phyloP scores from a whole-genome alignment of 2,329 filamentous ascomycete species.

The Pseudocercospora fuligena region DNA sequence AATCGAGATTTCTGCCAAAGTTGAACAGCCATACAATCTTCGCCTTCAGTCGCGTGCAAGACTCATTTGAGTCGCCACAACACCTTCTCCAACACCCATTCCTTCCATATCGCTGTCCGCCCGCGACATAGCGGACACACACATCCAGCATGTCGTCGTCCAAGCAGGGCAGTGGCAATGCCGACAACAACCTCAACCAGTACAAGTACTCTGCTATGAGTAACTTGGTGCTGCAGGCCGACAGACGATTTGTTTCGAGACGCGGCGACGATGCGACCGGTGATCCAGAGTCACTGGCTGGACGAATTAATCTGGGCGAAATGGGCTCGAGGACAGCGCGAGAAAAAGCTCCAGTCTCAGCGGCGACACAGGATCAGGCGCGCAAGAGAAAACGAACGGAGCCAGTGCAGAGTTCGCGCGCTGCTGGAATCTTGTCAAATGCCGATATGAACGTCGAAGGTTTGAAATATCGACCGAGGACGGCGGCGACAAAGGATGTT shows the following conservation, averaged over 20 bases:
- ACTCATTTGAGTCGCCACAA: constrained; percentile 6
- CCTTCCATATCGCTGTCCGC: neutral
- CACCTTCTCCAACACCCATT: constrained; percentile 1
- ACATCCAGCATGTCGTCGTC: constrained; percentile 37
- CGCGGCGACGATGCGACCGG: constrained; percentile 94
- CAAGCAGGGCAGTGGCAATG: constrained; percentile 38
- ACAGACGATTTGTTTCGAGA: constrained; percentile 91
- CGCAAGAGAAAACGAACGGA: constrained; percentile 82
- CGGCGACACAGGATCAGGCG: constrained; percentile 63
- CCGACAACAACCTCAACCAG: constrained; percentile 43
- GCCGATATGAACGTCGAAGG: constrained; percentile 88
- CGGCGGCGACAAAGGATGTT: constrained; percentile 85
- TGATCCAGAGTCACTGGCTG: constrained; percentile 95
- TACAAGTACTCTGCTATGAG: constrained; percentile 67
- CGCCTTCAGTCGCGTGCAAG: constrained; percentile 10
- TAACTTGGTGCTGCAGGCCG: constrained; percentile 99
- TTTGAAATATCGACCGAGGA: constrained; percentile 88
- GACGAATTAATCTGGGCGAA: constrained; percentile 88
- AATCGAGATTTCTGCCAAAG: neutral
- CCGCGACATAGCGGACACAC: constrained; percentile 9
- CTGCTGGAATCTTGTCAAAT: constrained; percentile 78
- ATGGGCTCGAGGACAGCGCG: constrained; percentile 87
- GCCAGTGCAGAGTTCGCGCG: constrained; percentile 66
- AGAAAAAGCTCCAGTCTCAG: constrained; percentile 76
- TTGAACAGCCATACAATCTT: neutral